Evolutionary conservation across 106 monocot species (phyloP), one percentile per base, ranked within the genome.

Genomic region (Acorus calamus): DNA sequence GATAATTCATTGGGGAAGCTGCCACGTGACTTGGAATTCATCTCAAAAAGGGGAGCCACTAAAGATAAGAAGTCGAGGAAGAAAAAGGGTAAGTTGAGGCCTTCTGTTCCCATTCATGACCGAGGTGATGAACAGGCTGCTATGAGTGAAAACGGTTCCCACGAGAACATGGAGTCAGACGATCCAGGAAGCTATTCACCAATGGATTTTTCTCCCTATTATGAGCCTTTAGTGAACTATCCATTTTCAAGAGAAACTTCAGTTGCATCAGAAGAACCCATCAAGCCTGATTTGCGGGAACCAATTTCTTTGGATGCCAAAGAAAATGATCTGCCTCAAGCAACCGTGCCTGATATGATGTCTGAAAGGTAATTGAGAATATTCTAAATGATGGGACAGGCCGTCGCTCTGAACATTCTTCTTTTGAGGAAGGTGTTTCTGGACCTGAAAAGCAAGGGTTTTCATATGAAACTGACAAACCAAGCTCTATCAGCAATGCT

Each of bases 121-220:
- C 69, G 50, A n/a, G 50, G 14, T 60, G 58, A 11, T 66, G 59
- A 54, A 45, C 60, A 65, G 44, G 69, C 56, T 67, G 44, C 57
- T 59, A 61, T 55, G 4, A 57, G 45, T 53, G 76, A 76, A 65
- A 76, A 53, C 6, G 44, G 8, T 70, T 45, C 69, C 11, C 51
- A 68, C 53, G 76, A 71, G 59, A 79, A 84, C 60, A 41, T 44
- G 7, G 76, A 77, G 50, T 43, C 52, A 0, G 75, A 74, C 54
- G 72, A 74, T 42, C 59, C 60, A 46, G 80, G 54, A 51, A 70
- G 42, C 52, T 78, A 75, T 69, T 98, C 96, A 42, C 96, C 98
- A 7, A 98, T 98, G 98, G 98, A 98, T 69, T 91, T 70, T 72
- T 98, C 98, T 68, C 98, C 98, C 56, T 98, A 88, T 66, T 75